Conservation (phyloP, 495 filamentous ascomycete species). For the Cercophora newfieldiana region DNA sequence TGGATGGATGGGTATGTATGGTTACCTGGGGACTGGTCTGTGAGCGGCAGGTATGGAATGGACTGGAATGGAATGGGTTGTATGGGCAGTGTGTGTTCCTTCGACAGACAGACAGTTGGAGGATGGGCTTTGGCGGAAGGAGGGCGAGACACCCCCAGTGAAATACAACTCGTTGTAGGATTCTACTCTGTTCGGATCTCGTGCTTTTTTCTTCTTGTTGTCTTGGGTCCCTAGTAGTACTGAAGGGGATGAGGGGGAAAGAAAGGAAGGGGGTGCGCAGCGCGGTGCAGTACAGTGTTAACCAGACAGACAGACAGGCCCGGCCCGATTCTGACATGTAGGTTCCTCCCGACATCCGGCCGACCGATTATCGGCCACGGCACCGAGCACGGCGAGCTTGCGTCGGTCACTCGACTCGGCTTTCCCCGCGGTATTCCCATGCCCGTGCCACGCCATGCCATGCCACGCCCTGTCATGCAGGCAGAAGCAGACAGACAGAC, state of each 20-base stretch:
- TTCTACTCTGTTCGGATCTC: background rate
- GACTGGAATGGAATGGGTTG: no score
- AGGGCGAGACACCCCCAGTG: background rate
- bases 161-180: background rate
- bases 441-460: no score
- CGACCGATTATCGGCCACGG: no score
- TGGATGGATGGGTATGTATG: background rate
- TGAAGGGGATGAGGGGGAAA: no score
- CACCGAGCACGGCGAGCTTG: no score
- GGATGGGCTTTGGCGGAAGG: background rate
- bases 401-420: background rate
- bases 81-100: background rate
- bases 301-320: no score
- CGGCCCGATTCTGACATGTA: no score
- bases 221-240: no score
- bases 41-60: background rate
- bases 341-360: no score
- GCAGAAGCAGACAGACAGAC: background rate
- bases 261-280: no score
- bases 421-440: background rate
- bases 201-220: background rate
- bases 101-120: background rate
- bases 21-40: background rate
- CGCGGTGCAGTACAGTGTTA: no score
- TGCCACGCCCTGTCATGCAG: background rate